Conservation (phyloP, 495 filamentous ascomycete species). For the Penicillium mononematosum region DNA sequence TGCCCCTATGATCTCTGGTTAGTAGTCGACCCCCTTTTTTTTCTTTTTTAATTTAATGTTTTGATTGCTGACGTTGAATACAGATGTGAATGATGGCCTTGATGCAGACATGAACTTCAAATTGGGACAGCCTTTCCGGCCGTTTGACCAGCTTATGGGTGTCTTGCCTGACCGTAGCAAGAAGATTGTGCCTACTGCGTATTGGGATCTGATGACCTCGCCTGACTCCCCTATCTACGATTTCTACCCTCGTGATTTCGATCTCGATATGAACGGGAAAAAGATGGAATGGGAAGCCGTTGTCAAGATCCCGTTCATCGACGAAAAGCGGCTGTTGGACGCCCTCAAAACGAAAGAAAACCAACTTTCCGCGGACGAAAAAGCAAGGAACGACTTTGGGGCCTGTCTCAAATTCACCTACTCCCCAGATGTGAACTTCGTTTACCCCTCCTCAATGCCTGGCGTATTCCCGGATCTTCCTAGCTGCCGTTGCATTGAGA, state of each 20-base stretch:
- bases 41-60: neutral
- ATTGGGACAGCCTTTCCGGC: conserved; percentile 89
- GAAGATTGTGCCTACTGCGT: conserved; percentile 84
- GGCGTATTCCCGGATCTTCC: conserved; percentile 89
- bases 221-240: conserved; percentile 92
- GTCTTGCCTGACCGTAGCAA: conserved; percentile 97
- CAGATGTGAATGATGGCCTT: conserved; percentile 82
- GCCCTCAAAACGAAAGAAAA: conserved; percentile 85
- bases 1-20: conserved; percentile 91
- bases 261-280: conserved; percentile 99
- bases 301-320: conserved; percentile 98
- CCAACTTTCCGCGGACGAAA: conserved; percentile 72
- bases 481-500: conserved; percentile 87
- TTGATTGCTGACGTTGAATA: conserved; percentile 13
- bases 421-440: conserved; percentile 68
- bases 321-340: conserved; percentile 75
- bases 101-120: conserved; percentile 87
- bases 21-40: conserved; percentile 12
- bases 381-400: conserved; percentile 82
- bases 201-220: conserved; percentile 90
- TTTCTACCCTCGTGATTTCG: conserved; percentile 97
- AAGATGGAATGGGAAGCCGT: conserved; percentile 99
- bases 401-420: conserved; percentile 92
- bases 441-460: conserved; percentile 80
- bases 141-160: conserved; percentile 97